phyloP scores from a whole-genome alignment of 352 stramenopile species.

The Globisporangium irregulare region DNA sequence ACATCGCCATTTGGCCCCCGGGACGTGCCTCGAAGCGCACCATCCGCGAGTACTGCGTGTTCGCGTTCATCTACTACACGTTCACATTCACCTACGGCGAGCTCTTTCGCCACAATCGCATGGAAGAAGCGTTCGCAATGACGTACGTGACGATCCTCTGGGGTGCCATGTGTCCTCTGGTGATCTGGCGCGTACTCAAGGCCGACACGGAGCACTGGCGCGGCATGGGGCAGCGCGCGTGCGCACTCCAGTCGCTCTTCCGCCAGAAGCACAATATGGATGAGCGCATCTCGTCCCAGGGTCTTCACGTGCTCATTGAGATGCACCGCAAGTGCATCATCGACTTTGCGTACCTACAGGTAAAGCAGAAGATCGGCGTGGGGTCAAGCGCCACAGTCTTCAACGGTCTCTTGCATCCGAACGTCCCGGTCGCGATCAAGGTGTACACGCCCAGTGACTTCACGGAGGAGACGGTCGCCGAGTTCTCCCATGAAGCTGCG shows the following conservation, averaged over 20 bases:
- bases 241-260: conserved; percentile 27
- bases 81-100: conserved; percentile 32
- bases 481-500: conserved; percentile 78
- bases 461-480: conserved; percentile 60
- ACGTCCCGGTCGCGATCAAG: conserved; percentile 38
- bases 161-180: conserved; percentile 18
- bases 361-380: conserved; percentile 47
- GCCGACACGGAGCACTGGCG: conserved; percentile 54
- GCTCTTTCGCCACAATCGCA: conserved; percentile 25
- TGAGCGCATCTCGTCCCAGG: conserved; percentile 48
- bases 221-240: conserved; percentile 31
- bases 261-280: conserved; percentile 29
- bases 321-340: conserved; percentile 77
- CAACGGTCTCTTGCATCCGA: conserved; percentile 29
- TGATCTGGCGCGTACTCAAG: conserved; percentile 47
- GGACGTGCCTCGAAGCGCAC: conserved; percentile 39
- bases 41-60: conserved; percentile 2
- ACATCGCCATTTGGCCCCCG: conserved; percentile 36
- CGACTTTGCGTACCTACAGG: conserved; percentile 63
- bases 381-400: conserved; percentile 50
- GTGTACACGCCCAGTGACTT: conserved; percentile 59
- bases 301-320: conserved; percentile 62
- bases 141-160: conserved; percentile 25
- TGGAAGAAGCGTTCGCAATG: conserved; percentile 25
- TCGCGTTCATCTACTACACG: conserved; percentile 25